These are phyloP conservation scores for Hygrocybe coccinea DNA, from an alignment of 768 basidiomycete genomes.

Conservation along the genomic window DNA sequence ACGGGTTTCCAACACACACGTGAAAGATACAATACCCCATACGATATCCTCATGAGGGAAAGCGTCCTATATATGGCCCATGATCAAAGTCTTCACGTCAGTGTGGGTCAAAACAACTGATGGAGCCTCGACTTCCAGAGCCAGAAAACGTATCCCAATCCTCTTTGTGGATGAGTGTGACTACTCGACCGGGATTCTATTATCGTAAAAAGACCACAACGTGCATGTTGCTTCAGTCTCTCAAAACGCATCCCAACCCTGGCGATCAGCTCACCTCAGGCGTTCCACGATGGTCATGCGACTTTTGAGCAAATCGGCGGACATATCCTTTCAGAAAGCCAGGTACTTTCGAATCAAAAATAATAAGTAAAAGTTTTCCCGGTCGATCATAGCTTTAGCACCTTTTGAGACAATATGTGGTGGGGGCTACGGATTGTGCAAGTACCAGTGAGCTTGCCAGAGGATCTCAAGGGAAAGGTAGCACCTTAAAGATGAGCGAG, in stretches of 20 bases:
- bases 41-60: conserved; percentile 73
- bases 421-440: conserved; percentile 53
- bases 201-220: background rate
- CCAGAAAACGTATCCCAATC: conserved; percentile 78
- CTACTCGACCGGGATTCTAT: conserved; percentile 82
- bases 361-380: background rate
- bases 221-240: too few species aligned
- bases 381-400: conserved; percentile 24
- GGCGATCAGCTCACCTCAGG: conserved; percentile 51
- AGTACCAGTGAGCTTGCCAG: background rate
- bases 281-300: conserved; percentile 90
- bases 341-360: conserved; percentile 39
- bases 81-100: background rate
- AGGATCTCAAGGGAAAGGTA: background rate
- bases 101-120: too few species aligned
- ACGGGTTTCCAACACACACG: background rate
- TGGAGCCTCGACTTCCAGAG: conserved; percentile 43
- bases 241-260: background rate
- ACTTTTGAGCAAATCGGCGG: conserved; percentile 83
- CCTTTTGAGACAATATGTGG: conserved; percentile 72
- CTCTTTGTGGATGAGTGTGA: conserved; percentile 81
- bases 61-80: conserved; percentile 49
- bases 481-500: conserved; percentile 86
- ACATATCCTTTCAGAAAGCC: conserved; percentile 91
- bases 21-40: conserved; percentile 57